Conservation (phyloP, 1,139 yeast species). For the Geotrichum reessii region DNA sequence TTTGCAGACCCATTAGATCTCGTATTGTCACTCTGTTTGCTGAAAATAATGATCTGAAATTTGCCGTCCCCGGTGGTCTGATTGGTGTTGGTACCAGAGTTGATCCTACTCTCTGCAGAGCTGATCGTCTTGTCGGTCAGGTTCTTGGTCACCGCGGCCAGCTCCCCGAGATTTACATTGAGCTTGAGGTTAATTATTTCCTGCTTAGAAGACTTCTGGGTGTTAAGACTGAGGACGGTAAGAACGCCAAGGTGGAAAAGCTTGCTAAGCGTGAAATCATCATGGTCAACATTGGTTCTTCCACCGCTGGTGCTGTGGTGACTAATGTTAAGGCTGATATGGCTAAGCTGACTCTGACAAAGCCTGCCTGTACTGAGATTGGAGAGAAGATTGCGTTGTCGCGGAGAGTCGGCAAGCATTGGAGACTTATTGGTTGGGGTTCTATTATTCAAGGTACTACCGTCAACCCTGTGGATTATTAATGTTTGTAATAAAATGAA, state of each 20-base stretch:
- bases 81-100: constrained; percentile 99
- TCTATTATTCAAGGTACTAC: constrained; percentile 85
- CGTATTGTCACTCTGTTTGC: constrained; percentile 92
- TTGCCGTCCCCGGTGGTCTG: constrained; percentile 99
- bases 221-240: constrained; percentile 97
- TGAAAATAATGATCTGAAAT: constrained; percentile 94
- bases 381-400: constrained; percentile 97
- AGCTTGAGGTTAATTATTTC: constrained; percentile 95
- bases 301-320: constrained; percentile 99
- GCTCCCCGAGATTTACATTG: constrained; percentile 92
- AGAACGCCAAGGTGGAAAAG: constrained; percentile 94
- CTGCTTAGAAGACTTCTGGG: constrained; percentile 94
- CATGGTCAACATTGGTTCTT: constrained; percentile 98
- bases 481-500: constrained; percentile 1
- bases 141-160: constrained; percentile 97
- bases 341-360: constrained; percentile 95
- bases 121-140: constrained; percentile 98
- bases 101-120: constrained; percentile 98
- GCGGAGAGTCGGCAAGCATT: constrained; percentile 98
- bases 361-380: constrained; percentile 98
- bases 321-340: constrained; percentile 97
- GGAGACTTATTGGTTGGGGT: constrained; percentile 99
- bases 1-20: constrained; percentile 93
- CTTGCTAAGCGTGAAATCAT: constrained; percentile 91
- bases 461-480: constrained; percentile 27